A percentile compares a stretch with the other conserved stretches of the same genome.
phyloP scores from a whole-genome alignment of 2,329 filamentous ascomycete species.

The Chaetomium strumarium region DNA sequence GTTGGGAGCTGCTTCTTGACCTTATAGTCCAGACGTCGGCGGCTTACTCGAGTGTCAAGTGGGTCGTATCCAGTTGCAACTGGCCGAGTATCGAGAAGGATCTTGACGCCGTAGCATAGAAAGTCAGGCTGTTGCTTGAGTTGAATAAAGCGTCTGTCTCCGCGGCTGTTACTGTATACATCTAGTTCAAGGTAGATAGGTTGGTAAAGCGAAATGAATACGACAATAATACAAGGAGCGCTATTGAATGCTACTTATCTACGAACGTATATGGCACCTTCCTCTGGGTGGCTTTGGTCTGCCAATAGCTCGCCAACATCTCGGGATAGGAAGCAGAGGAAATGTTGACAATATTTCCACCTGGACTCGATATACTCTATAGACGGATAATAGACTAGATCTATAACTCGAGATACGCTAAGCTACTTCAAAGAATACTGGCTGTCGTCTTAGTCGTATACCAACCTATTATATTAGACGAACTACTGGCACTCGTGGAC shows the following conservation, averaged over 20 bases:
- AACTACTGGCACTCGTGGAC: conserved; percentile 10
- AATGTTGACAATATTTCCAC: conserved; percentile 12
- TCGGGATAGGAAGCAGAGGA: conserved; percentile 13
- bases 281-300: conserved; percentile 40
- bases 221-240: conserved; percentile 13
- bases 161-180: conserved; percentile 34
- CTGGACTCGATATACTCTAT: conserved; percentile 16
- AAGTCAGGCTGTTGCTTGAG: conserved; percentile 32
- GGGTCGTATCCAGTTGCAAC: conserved; percentile 41
- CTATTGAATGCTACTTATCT: conserved; percentile 23
- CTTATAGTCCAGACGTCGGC: conserved; percentile 29
- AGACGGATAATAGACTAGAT: conserved; percentile 12
- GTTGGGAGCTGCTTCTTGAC: conserved; percentile 30
- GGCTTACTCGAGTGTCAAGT: conserved; percentile 31
- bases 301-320: conserved; percentile 27
- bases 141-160: conserved; percentile 29
- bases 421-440: conserved; percentile 5
- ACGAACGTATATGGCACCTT: conserved; percentile 35
- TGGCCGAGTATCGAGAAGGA: conserved; percentile 31
- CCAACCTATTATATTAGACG: conserved; percentile 13
- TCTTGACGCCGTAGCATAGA: conserved; percentile 21
- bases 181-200: conserved; percentile 29
- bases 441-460: conserved; percentile 8
- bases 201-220: conserved; percentile 29
- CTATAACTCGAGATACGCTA: background rate